A percentile compares a stretch with the other conserved stretches of the same genome.
phyloP scores from a whole-genome alignment of 108 stramenopile species.

The Skeletonema tropicum region DNA sequence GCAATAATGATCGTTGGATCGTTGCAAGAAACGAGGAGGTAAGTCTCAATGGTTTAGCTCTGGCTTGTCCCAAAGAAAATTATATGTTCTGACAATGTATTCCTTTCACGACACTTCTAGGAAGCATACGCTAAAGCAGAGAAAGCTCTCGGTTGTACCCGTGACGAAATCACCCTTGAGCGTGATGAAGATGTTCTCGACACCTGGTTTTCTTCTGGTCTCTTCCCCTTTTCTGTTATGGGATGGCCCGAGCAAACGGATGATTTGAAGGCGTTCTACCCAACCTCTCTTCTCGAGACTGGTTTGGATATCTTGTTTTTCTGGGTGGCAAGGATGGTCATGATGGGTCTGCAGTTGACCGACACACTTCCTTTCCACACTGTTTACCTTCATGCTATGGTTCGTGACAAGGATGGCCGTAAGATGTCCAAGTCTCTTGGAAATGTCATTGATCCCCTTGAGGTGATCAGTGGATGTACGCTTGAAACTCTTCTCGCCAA shows the following conservation, averaged over 20 bases:
- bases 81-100: constrained; percentile 1
- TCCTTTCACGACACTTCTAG: constrained; percentile 13
- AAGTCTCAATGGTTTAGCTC: constrained; percentile 10
- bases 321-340: constrained; percentile 99
- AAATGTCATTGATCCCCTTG: constrained; percentile 98
- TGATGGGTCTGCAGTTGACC: constrained; percentile 99
- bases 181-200: constrained; percentile 99
- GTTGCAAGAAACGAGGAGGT: constrained; percentile 92
- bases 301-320: constrained; percentile 99
- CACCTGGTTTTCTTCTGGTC: constrained; percentile 98
- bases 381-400: constrained; percentile 99
- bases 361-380: constrained; percentile 95
- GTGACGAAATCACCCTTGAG: constrained; percentile 81
- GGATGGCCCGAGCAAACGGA: constrained; percentile 96
- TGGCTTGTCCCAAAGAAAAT: not conserved
- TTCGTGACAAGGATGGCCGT: constrained; percentile 98
- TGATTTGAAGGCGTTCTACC: constrained; percentile 97
- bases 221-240: constrained; percentile 99
- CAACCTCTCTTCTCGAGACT: constrained; percentile 98
- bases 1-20: constrained; percentile 93
- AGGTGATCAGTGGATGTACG: constrained; percentile 95
- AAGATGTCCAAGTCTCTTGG: constrained; percentile 99
- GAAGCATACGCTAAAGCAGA: constrained; percentile 89
- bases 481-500: constrained; percentile 85
- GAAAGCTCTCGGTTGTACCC: constrained; percentile 73